These are phyloP conservation scores for Erodium texanum DNA, from an alignment of 441 rosid genomes.

Conservation along the genomic window DNA sequence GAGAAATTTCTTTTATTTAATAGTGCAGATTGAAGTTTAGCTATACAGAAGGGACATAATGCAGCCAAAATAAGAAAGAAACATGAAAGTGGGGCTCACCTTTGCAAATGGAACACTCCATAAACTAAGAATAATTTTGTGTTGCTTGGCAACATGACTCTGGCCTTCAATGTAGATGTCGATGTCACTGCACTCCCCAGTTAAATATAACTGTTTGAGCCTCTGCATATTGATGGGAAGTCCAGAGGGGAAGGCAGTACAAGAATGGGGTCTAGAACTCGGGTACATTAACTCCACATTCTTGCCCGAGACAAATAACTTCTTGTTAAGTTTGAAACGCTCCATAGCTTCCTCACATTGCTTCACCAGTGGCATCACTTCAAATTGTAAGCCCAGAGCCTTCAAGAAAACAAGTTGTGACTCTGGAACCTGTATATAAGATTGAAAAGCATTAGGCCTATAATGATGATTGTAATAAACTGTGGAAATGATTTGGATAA, in stretches of 20 bases:
- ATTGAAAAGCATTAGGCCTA: constrained; percentile 1
- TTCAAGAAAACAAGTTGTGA: constrained; percentile 49
- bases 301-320: constrained; percentile 39
- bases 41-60: constrained; percentile 4
- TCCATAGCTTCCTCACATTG: constrained; percentile 67
- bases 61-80: constrained; percentile 9
- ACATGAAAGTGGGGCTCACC: constrained; percentile 36
- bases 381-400: constrained; percentile 55
- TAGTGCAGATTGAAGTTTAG: not conserved
- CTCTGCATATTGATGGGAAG: constrained; percentile 57
- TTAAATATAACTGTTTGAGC: constrained; percentile 40
- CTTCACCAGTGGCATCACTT: constrained; percentile 64
- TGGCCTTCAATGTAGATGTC: constrained; percentile 48
- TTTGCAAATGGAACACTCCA: constrained; percentile 92
- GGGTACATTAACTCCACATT: constrained; percentile 60
- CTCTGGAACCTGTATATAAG: constrained; percentile 51
- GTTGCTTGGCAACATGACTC: constrained; percentile 54
- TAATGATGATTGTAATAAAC: not conserved
- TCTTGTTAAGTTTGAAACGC: constrained; percentile 43
- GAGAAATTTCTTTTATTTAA: not conserved
- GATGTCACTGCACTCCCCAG: constrained; percentile 54
- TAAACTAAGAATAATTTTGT: constrained; percentile 68
- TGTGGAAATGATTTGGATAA: not conserved
- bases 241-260: constrained; percentile 50
- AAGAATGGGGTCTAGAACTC: constrained; percentile 36